Evolutionary conservation across 1,139 yeast genomes (phyloP).

Genomic region (Meyerozyma smithsonii): DNA sequence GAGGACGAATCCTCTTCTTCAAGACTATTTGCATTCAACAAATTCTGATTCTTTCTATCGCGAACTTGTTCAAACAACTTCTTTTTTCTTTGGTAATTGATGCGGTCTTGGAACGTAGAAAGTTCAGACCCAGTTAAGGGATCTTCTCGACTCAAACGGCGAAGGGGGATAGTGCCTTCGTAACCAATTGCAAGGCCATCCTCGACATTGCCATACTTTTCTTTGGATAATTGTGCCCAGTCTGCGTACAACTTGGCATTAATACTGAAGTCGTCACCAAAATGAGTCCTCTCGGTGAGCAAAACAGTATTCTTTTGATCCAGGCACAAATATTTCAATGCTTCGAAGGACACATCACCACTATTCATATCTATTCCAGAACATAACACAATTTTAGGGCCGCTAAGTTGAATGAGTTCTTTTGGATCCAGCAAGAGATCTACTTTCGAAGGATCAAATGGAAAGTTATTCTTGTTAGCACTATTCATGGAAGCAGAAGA

Average conservation of each 20-base stretch:
- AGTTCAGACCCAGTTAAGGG: constrained; percentile 48
- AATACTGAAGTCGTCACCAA: constrained; percentile 24
- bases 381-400: constrained; percentile 81
- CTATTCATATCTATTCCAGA: constrained; percentile 65
- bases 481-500: constrained; percentile 16
- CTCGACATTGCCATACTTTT: constrained; percentile 36
- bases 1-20: constrained; percentile 35
- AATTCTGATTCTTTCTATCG: constrained; percentile 51
- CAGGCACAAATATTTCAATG: constrained; percentile 55
- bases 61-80: constrained; percentile 49
- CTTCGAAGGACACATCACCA: constrained; percentile 59
- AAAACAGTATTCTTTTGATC: constrained; percentile 66
- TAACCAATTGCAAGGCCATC: constrained; percentile 59
- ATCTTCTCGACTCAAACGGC: constrained; percentile 42
- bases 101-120: constrained; percentile 39
- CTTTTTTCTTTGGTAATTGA: constrained; percentile 37
- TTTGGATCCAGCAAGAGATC: constrained; percentile 52
- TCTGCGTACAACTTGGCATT: constrained; percentile 41
- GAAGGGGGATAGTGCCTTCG: constrained; percentile 31
- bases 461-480: constrained; percentile 53
- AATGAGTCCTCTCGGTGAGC: constrained; percentile 58
- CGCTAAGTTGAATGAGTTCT: constrained; percentile 52
- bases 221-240: constrained; percentile 49
- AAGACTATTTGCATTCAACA: constrained; percentile 41
- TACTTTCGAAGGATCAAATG: constrained; percentile 66